Base-by-base conservation (phyloP, 345 rosid genomes). In the Lepidium africanum region DNA sequence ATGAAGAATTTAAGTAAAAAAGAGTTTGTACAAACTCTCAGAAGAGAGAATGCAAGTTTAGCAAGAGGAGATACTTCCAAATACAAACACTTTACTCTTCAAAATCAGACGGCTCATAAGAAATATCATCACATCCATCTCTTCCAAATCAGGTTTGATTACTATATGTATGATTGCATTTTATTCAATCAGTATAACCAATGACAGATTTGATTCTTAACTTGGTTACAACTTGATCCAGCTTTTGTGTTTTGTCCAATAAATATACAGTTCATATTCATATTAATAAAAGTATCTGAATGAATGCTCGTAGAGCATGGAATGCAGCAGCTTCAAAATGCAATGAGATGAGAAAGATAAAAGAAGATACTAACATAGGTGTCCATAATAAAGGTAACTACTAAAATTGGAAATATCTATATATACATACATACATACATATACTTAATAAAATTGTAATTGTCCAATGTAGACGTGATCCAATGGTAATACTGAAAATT, bases 21-120 rank as follows among this genome's bases (percentile, higher is more conserved):
- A 73, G 94, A 89, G 69, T 84, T 89, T 50, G 93, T 91, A 42
- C 96, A 89, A 77, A 84, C 84, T 19, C 85, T 89, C 3, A 85
- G 97, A 49, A 89, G 90, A 46, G 91, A 87, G 69, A 85, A 96
- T 77, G 84, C 91, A n/a, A n/a, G n/a, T n/a, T n/a, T n/a, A n/a
- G n/a, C n/a, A 50, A 79, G 97, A 70, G 87, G 93, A 51, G 82
- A 89, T 80, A 86, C 90, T 80, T 88, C 90, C 10, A 91, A 85
- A 73, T 86, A 85, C 78, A 80, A 89, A 67, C 88, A 91, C 49
- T 87, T 86, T 56, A 81, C 87, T 8, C 69, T 86, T 80, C 90
- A 83, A 61, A 78, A 76, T 43, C 82, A 90, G 38, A 12, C 33
- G 12, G 13, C 53, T 13, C n/a, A n/a, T n/a, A n/a, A 1, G n/a